Conservation (phyloP, 2,329 filamentous ascomycete genomes). For the Sordariomycetes sp. region DNA sequence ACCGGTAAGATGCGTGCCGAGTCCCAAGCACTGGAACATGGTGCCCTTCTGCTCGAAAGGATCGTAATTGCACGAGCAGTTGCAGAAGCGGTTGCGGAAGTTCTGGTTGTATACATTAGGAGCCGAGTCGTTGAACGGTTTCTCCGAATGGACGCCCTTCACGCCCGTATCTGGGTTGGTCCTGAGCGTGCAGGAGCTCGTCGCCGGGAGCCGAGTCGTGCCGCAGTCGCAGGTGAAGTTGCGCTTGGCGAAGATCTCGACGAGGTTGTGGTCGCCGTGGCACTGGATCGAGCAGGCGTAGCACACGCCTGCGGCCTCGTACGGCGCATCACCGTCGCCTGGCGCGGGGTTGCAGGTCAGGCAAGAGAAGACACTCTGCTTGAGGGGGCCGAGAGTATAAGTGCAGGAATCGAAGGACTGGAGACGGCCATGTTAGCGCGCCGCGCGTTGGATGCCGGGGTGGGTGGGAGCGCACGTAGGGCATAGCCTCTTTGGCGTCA, state of each 20-base stretch:
- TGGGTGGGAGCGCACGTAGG: slow-evolving; percentile 53
- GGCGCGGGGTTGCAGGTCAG: slow-evolving; percentile 85
- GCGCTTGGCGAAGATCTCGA: slow-evolving; percentile 91
- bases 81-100: slow-evolving; percentile 85
- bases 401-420: slow-evolving; percentile 36
- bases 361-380: slow-evolving; percentile 84
- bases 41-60: slow-evolving; percentile 82
- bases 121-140: slow-evolving; percentile 34
- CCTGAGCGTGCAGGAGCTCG: slow-evolving; percentile 64
- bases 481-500: slow-evolving; percentile 86
- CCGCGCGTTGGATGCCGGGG: slow-evolving; percentile 1
- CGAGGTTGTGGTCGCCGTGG: slow-evolving; percentile 86
- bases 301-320: slow-evolving; percentile 72
- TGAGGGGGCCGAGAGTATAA: slow-evolving; percentile 72
- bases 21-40: slow-evolving; percentile 92
- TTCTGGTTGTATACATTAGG: slow-evolving; percentile 93
- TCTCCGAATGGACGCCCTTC: slow-evolving; percentile 64
- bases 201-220: slow-evolving; percentile 61
- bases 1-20: slow-evolving; percentile 67
- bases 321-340: slow-evolving; percentile 37
- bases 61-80: slow-evolving; percentile 79
- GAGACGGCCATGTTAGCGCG: slow-evolving; percentile 8
- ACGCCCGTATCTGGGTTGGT: slow-evolving; percentile 58
- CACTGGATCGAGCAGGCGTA: slow-evolving; percentile 96
- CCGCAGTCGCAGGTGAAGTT: slow-evolving; percentile 96